A percentile compares a stretch with the other conserved stretches of the same genome.
Conservation (phyloP, 2,329 filamentous ascomycete species). For the Magnaporthales sp. region DNA sequence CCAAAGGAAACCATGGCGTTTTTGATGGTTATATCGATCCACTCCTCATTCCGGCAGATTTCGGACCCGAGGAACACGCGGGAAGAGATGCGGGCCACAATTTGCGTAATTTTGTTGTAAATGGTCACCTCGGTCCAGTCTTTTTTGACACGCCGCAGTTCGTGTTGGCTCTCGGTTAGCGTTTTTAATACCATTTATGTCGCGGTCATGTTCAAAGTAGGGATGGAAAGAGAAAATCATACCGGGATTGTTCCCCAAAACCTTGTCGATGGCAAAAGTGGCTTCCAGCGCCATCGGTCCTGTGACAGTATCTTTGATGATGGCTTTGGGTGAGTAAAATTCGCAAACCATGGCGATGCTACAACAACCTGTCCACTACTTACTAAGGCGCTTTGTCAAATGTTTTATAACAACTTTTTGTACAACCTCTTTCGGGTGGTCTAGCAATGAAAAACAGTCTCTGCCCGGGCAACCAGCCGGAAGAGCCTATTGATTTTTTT, state of each 20-base stretch:
- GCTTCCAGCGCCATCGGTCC: background rate
- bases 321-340: background rate
- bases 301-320: background rate
- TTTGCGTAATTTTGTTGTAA: background rate
- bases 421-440: background rate
- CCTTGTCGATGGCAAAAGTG: background rate
- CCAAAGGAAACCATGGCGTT: background rate
- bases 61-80: background rate
- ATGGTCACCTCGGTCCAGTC: background rate
- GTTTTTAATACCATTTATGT: background rate
- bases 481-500: background rate
- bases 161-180: too few relatives aligned
- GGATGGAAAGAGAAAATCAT: too few relatives aligned
- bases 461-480: background rate
- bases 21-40: background rate
- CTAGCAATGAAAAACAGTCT: background rate
- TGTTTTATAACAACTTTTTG: background rate
- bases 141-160: background rate
- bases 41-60: background rate
- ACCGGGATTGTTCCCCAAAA: background rate
- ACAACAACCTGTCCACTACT: background rate
- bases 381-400: constrained; percentile 1
- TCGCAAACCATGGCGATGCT: background rate
- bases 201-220: background rate
- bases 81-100: background rate